Evolutionary conservation across 2,329 filamentous ascomycete species (phyloP).

Genomic region (Aschersonia sp.): DNA sequence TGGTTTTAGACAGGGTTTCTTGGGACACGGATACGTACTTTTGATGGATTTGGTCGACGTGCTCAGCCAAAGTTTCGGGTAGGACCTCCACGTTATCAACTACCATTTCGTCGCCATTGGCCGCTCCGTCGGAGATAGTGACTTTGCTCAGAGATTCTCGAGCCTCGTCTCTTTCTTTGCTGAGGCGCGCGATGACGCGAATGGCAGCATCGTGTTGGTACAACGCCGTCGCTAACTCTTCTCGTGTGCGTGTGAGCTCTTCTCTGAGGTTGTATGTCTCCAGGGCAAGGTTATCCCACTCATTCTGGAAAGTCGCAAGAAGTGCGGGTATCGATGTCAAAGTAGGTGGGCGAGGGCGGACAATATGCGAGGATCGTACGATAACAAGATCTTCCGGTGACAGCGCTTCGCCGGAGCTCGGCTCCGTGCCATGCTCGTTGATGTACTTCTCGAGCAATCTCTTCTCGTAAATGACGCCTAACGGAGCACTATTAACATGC

Average conservation of each 20-base stretch:
- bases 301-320: constrained; percentile 88
- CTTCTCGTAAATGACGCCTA: constrained; percentile 86
- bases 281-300: constrained; percentile 89
- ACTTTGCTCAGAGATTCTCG: constrained; percentile 78
- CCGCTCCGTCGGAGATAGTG: constrained; percentile 46
- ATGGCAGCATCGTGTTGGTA: constrained; percentile 98
- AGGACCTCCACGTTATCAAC: constrained; percentile 65
- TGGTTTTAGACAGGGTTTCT: constrained; percentile 3
- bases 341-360: constrained; percentile 79
- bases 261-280: constrained; percentile 87
- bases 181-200: constrained; percentile 79
- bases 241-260: constrained; percentile 75
- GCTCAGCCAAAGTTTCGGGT: constrained; percentile 53
- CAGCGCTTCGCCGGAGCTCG: constrained; percentile 75
- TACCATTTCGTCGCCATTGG: constrained; percentile 76
- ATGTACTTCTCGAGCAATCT: constrained; percentile 92
- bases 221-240: constrained; percentile 83
- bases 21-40: constrained; percentile 39
- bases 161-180: constrained; percentile 86
- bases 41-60: constrained; percentile 69
- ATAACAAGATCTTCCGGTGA: constrained; percentile 74
- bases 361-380: constrained; percentile 68
- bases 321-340: constrained; percentile 93
- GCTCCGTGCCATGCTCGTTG: constrained; percentile 82
- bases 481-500: not conserved